Conservation (phyloP, 441 rosid species). For the Syzygium syzygioides region DNA sequence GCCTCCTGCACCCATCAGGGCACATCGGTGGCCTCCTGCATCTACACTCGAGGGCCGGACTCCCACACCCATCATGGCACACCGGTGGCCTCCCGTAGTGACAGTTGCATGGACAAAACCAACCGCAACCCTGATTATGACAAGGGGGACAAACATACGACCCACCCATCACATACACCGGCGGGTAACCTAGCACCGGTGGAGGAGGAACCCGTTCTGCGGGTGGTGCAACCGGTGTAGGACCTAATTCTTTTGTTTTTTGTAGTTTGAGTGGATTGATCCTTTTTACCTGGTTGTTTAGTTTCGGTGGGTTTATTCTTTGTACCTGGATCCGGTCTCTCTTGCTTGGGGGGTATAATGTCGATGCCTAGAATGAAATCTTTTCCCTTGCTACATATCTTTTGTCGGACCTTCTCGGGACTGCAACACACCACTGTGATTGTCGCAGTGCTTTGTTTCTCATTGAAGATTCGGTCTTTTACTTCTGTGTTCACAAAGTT, state of each 20-base stretch:
- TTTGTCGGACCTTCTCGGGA: conserved; percentile 6
- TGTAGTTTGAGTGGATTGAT: neutral
- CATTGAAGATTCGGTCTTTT: conserved; percentile 4
- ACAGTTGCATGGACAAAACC: neutral
- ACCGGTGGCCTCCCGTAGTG: neutral
- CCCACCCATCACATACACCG: neutral
- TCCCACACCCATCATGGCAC: neutral
- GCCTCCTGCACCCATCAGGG: neutral
- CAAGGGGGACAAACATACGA: neutral
- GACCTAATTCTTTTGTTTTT: neutral
- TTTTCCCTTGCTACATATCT: conserved; percentile 7
- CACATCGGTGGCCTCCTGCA: neutral
- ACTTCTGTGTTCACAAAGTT: neutral
- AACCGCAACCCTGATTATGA: neutral
- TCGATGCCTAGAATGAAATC: neutral
- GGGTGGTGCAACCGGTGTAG: neutral
- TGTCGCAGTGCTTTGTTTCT: conserved; percentile 3
- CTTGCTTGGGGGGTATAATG: conserved; percentile 3
- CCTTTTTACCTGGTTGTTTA: neutral
- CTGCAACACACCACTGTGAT: conserved; percentile 3
- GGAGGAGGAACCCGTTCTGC: neutral
- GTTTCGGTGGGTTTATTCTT: neutral
- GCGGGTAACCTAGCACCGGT: neutral
- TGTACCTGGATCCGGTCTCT: neutral
- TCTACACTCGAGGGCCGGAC: neutral